A percentile compares a stretch with the other conserved stretches of the same genome.
phyloP scores from a whole-genome alignment of 345 rosid species.

The Aurinia saxatilis region DNA sequence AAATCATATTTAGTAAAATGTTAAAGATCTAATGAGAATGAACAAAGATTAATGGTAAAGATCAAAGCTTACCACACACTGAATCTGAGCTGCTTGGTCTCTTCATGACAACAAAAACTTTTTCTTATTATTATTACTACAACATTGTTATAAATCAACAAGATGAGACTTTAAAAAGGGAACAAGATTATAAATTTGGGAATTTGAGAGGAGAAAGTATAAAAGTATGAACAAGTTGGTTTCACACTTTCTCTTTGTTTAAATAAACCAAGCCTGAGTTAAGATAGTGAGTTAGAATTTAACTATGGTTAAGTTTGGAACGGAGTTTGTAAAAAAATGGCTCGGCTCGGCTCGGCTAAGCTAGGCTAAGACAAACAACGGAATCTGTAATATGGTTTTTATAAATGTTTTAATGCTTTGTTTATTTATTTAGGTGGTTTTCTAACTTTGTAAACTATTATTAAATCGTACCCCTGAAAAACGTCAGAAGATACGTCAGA shows the following conservation, averaged over 20 bases:
- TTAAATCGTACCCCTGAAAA: not conserved
- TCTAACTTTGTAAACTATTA: too few relatives aligned
- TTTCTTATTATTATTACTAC: too few relatives aligned
- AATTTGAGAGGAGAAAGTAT: not conserved
- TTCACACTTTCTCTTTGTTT: constrained; percentile 35
- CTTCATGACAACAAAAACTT: too few relatives aligned
- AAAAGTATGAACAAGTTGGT: constrained; percentile 37
- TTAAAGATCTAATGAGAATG: too few relatives aligned
- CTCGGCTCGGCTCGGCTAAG: constrained; percentile 6
- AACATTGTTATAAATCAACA: constrained; percentile 23
- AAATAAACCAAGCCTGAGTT: constrained; percentile 64
- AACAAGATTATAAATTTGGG: not conserved
- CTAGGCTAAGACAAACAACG: not conserved
- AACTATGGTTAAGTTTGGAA: constrained; percentile 52
- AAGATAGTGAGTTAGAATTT: constrained; percentile 43
- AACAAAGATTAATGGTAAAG: too few relatives aligned
- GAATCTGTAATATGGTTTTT: constrained; percentile 11
- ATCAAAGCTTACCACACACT: constrained; percentile 86
- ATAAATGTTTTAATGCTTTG: not conserved
- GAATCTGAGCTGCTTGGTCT: constrained; percentile 86
- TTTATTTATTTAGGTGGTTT: too few relatives aligned
- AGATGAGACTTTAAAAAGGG: not conserved
- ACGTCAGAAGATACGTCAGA: constrained; percentile 19
- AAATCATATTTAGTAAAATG: too few relatives aligned
- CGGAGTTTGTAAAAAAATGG: not conserved